These are phyloP conservation scores for Peronospora farinosa DNA, from an alignment of 352 stramenopile species.

Conservation along the genomic window DNA sequence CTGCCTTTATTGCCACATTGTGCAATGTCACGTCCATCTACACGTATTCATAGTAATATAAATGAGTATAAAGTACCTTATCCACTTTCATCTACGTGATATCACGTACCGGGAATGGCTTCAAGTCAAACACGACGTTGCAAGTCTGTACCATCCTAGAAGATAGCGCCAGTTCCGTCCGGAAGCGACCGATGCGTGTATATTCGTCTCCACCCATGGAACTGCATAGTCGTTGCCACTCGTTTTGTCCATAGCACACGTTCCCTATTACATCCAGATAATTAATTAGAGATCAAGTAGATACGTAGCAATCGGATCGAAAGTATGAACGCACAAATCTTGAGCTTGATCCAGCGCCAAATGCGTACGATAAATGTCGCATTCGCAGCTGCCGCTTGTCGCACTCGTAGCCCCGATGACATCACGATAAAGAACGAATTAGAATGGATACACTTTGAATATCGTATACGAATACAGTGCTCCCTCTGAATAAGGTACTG, in stretches of 20 bases:
- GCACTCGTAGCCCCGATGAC: conserved; percentile 49
- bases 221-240: conserved; percentile 65
- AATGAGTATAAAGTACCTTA: not conserved
- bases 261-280: conserved; percentile 44
- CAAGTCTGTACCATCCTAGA: conserved; percentile 52
- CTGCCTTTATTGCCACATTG: conserved; percentile 46
- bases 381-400: conserved; percentile 49
- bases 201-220: conserved; percentile 42
- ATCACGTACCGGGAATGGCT: conserved; percentile 49
- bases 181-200: conserved; percentile 60
- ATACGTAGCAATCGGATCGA: not conserved
- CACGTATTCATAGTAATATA: not conserved
- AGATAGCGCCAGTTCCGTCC: conserved; percentile 64
- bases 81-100: not conserved
- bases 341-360: conserved; percentile 69
- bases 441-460: conserved; percentile 2
- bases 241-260: conserved; percentile 59
- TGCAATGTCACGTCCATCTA: conserved; percentile 54
- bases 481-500: not conserved
- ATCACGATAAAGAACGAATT: conserved; percentile 16
- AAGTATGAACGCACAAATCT: conserved; percentile 28
- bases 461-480: not conserved
- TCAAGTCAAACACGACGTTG: conserved; percentile 75
- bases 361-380: conserved; percentile 46
- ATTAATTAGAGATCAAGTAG: conserved; percentile 8